Conservation (phyloP, 2,329 filamentous ascomycete genomes). For the Neopestalotiopsis clavispora region DNA sequence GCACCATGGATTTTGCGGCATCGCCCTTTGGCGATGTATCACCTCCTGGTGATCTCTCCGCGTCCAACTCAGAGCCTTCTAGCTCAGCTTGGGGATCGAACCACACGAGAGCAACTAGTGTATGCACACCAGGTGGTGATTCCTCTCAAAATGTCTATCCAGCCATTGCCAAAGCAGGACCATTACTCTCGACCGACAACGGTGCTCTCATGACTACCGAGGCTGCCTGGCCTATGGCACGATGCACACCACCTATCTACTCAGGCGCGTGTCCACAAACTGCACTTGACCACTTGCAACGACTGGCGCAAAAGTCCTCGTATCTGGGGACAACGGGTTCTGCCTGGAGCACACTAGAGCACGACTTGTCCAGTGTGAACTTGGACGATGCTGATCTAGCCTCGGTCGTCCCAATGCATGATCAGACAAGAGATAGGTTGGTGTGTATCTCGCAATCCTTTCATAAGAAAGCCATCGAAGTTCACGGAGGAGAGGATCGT, state of each 20-base stretch:
- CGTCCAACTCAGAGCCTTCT: too few relatives aligned
- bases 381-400: slow-evolving; percentile 42
- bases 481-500: slow-evolving; percentile 60
- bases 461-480: slow-evolving; percentile 72
- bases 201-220: slow-evolving; percentile 53
- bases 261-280: slow-evolving; percentile 53
- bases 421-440: slow-evolving; percentile 67
- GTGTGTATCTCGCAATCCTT: slow-evolving; percentile 75
- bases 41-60: too few relatives aligned
- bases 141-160: too few relatives aligned
- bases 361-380: slow-evolving; percentile 43
- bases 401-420: slow-evolving; percentile 49
- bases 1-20: too few relatives aligned
- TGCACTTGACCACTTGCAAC: slow-evolving; percentile 56
- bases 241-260: slow-evolving; percentile 52
- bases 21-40: too few relatives aligned
- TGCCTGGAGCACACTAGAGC: slow-evolving; percentile 48
- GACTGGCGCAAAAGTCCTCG: slow-evolving; percentile 54
- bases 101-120: too few relatives aligned
- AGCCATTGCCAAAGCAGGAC: too few relatives aligned
- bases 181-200: slow-evolving; percentile 43
- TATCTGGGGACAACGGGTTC: slow-evolving; percentile 41
- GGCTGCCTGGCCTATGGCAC: slow-evolving; percentile 55
- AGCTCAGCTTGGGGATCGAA: too few relatives aligned
- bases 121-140: too few relatives aligned